Evolutionary conservation across 179 eudicot genomes (phyloP), one percentile per base, ranked within the genome.

Genomic region (Drosera spatulata): DNA sequence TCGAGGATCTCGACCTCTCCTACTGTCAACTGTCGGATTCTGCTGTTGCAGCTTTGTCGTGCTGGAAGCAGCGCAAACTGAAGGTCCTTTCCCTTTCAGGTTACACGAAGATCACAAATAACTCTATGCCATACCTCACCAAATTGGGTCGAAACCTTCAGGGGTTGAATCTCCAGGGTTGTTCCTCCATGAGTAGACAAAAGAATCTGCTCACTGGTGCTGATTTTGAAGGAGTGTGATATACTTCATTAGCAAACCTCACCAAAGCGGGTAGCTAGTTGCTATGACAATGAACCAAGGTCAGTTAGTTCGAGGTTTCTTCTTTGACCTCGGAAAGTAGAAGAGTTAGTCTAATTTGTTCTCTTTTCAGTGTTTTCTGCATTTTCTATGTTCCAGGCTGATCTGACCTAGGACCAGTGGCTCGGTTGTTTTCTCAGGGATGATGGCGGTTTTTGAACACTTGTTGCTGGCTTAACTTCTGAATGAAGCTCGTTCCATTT

Each of bases 151-250:
- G 66, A 63, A 72, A 67, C 9, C 75, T 89, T 13, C 65, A 77
- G 33, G 96, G 96, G 38, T 66, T 89, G 67, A 86, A 86, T 64
- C 80, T 89, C 41, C 81, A 82, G 57, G 71, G 79, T 57, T 86
- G 95, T 82, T 76, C 62, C 69, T 77, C 82, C 59, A 76, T 89
- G 61, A 79, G 82, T 81, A 22, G 70, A 71, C 71, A 71, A 58
- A 41, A 42, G 48, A 40, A 64, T 89, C 22, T 85, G 76, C 72
- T 39, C 57, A 58, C 86, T 89, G 9, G 52, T 70, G 22, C 88
- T 79, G 50, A 77, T 67, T 51, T 69, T 89, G 58, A 80, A 88
- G 91, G 79, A 76, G 47, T 89, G 96, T 45, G 95, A 89, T 57
- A 82, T 86, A 43, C 83, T 89, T 22, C 33, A 22, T 22, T 22